Conservation (phyloP, 169 alveolate genomes). For the Theileria parva region DNA sequence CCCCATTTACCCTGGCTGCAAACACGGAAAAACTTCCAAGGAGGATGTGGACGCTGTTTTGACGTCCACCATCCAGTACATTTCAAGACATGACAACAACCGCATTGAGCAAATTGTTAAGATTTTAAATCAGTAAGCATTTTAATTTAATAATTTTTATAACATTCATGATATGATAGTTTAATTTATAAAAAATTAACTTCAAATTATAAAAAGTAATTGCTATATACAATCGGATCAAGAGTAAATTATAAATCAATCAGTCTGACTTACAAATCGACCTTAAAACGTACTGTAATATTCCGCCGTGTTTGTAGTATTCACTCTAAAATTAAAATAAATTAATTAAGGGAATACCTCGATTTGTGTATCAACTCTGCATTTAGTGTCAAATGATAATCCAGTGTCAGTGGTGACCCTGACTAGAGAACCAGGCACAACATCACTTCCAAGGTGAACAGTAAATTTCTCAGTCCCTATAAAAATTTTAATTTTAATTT, state of each 20-base stretch:
- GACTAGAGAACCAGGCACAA: constrained; percentile 55
- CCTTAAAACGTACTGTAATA: constrained; percentile 77
- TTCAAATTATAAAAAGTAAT: background rate
- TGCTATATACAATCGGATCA: background rate
- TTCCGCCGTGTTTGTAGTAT: constrained; percentile 81
- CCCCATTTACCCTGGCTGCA: constrained; percentile 46
- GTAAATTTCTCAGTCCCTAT: constrained; percentile 64
- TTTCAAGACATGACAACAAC: constrained; percentile 11
- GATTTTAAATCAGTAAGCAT: constrained; percentile 6
- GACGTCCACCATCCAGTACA: constrained; percentile 19
- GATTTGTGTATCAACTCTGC: constrained; percentile 77
- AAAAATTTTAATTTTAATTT: background rate
- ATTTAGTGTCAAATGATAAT: constrained; percentile 42
- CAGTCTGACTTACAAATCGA: constrained; percentile 49
- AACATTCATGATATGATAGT: background rate
- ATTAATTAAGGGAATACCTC: constrained; percentile 44
- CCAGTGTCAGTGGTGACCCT: constrained; percentile 57
- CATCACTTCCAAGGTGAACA: constrained; percentile 13
- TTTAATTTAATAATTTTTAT: no score
- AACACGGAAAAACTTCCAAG: constrained; percentile 52
- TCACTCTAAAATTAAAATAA: constrained; percentile 26
- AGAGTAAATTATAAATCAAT: background rate
- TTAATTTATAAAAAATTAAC: no score
- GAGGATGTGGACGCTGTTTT: constrained; percentile 47
- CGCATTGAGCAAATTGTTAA: constrained; percentile 24